phyloP scores from a whole-genome alignment of 2,329 filamentous ascomycete species.

The Mollisia scopiformis region DNA sequence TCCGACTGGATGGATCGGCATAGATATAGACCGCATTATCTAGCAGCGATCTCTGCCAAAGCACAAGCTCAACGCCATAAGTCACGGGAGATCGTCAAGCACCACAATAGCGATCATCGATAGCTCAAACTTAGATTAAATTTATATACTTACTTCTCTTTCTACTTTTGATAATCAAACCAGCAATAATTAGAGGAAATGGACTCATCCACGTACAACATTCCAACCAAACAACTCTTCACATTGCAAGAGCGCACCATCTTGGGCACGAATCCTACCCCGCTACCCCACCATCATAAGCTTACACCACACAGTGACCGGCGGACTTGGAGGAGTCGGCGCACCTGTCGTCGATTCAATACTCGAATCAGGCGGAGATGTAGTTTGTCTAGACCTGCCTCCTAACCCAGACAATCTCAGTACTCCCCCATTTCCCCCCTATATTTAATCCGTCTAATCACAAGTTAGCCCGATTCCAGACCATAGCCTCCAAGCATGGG shows the following conservation, averaged over 20 bases:
- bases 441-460: not conserved
- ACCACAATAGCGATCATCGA: not conserved
- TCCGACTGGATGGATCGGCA: not conserved
- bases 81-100: not conserved
- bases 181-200: no score
- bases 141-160: not conserved
- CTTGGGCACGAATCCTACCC: constrained; percentile 1
- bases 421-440: not conserved
- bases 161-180: no score
- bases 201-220: not conserved
- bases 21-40: not conserved
- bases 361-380: constrained; percentile 51
- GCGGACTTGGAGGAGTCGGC: constrained; percentile 52
- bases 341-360: constrained; percentile 50
- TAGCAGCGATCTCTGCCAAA: not conserved
- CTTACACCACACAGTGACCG: constrained; percentile 43
- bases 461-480: constrained; percentile 2
- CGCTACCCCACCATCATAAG: not conserved
- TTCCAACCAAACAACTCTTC: constrained; percentile 13
- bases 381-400: constrained; percentile 51
- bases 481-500: not conserved
- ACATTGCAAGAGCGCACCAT: constrained; percentile 13
- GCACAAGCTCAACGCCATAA: not conserved
- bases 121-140: not conserved
- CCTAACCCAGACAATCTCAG: constrained; percentile 39